A percentile compares a stretch with the other conserved stretches of the same genome.
Conservation (phyloP, 2,329 filamentous ascomycete species). For the Fusarium falciforme region DNA sequence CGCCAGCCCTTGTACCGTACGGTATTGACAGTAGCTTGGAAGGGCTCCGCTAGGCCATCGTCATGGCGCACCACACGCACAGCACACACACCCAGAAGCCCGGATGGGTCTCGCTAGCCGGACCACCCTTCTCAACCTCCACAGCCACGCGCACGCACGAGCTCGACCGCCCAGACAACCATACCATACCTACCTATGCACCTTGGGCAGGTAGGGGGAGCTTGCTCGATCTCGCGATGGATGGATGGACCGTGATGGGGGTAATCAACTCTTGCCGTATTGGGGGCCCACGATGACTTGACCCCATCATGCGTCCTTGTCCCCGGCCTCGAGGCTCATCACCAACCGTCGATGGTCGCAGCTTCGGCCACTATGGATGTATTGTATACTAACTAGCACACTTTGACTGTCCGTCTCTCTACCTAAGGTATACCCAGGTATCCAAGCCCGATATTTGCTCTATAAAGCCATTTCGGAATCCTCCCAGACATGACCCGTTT, state of each 20-base stretch:
- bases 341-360: constrained; percentile 36
- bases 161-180: not conserved
- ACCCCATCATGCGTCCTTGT: constrained; percentile 25
- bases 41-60: not conserved
- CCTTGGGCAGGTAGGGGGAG: not conserved
- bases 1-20: not conserved
- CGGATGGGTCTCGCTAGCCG: not conserved
- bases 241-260: not conserved
- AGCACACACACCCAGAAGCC: not conserved
- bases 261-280: not conserved
- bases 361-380: constrained; percentile 10
- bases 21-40: not conserved
- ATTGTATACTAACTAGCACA: constrained; percentile 7
- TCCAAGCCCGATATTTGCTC: not conserved
- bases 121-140: constrained; percentile 23
- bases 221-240: not conserved
- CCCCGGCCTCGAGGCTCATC: constrained; percentile 33
- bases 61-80: not conserved
- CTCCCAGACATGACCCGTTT: not conserved
- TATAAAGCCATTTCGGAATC: constrained; percentile 37
- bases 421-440: not conserved
- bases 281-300: constrained; percentile 27
- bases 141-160: constrained; percentile 32
- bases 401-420: not conserved
- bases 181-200: not conserved